These are phyloP conservation scores for Fomitopsis betulina DNA, from an alignment of 1,284 basidiomycete species.

Conservation along the genomic window DNA sequence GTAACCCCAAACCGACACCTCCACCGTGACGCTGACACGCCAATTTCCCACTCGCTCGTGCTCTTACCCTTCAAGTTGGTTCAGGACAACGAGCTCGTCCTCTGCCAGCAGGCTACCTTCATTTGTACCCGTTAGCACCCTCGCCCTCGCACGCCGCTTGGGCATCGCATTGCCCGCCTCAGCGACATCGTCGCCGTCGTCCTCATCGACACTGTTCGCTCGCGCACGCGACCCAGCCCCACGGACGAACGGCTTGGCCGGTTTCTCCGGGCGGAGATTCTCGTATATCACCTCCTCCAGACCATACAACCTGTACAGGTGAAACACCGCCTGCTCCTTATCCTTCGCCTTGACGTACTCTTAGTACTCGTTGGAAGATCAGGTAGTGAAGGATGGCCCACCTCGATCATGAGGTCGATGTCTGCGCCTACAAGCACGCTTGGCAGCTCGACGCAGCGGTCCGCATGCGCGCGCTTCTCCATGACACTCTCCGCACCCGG, in stretches of 20 bases:
- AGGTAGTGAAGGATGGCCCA: constrained; percentile 2
- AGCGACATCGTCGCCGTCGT: neutral
- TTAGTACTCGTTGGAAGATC: too few species aligned
- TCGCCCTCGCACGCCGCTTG: neutral
- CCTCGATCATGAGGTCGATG: constrained; percentile 88
- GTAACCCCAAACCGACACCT: too few species aligned
- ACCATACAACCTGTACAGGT: constrained; percentile 77
- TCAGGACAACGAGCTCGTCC: too few species aligned
- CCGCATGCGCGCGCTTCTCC: constrained; percentile 83
- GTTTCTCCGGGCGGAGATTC: constrained; percentile 34
- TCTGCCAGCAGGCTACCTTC: neutral
- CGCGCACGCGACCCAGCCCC: constrained; percentile 12
- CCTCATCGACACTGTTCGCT: constrained; percentile 1
- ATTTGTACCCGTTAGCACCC: neutral
- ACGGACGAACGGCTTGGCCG: constrained; percentile 38
- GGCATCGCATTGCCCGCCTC: neutral
- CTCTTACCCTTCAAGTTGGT: neutral
- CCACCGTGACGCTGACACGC: neutral
- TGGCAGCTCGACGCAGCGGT: constrained; percentile 70
- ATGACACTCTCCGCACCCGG: constrained; percentile 73
- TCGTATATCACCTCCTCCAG: constrained; percentile 62
- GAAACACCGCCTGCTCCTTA: constrained; percentile 90
- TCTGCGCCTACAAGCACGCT: constrained; percentile 34
- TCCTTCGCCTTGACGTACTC: constrained; percentile 87
- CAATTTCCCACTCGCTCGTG: neutral